Conservation (phyloP, 2,329 filamentous ascomycete genomes). For the Cercospora canescens region DNA sequence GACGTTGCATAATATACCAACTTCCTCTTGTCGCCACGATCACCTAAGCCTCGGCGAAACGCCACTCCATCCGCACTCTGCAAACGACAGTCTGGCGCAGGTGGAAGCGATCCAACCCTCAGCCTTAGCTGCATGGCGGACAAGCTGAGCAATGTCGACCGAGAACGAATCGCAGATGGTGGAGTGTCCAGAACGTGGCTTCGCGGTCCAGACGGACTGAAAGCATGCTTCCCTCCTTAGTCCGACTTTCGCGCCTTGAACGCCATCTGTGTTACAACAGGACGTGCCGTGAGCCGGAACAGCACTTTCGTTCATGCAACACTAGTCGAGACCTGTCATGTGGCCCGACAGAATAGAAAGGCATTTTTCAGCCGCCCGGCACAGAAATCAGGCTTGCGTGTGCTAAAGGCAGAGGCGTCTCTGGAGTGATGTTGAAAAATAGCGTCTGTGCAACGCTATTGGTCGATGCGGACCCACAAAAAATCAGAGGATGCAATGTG, state of each 20-base stretch:
- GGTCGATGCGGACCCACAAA: neutral
- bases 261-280: neutral
- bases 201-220: neutral
- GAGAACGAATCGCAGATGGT: constrained; percentile 1
- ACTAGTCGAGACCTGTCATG: constrained; percentile 4
- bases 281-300: constrained; percentile 6
- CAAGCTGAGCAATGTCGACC: neutral
- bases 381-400: neutral
- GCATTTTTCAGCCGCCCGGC: constrained; percentile 1
- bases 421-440: constrained; percentile 5
- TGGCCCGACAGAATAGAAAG: neutral
- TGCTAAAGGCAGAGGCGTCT: neutral
- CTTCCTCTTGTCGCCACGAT: neutral
- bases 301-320: constrained; percentile 3
- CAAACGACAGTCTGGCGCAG: neutral
- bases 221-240: constrained; percentile 5
- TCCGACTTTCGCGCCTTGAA: neutral
- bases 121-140: neutral
- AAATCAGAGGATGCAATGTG: constrained; percentile 1
- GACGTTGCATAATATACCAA: constrained; percentile 1
- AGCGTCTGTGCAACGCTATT: constrained; percentile 3
- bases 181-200: neutral
- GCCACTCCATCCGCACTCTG: constrained; percentile 1
- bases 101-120: neutral
- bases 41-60: constrained; percentile 4